Evolutionary conservation across 140 eudicot genomes (phyloP).

Genomic region (Bidens hawaiensis): DNA sequence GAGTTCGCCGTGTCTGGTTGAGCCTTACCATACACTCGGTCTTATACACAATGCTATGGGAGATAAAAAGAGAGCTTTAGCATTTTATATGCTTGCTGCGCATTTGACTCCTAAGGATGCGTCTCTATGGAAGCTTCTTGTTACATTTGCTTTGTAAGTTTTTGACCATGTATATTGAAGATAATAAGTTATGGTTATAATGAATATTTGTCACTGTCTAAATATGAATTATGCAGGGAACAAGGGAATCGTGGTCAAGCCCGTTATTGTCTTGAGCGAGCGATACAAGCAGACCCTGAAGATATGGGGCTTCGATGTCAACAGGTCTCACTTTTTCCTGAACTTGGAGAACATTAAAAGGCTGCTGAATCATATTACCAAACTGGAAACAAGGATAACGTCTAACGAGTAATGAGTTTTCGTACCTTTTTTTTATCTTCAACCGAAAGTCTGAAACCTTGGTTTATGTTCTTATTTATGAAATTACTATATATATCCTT

Average conservation of each 20-base stretch:
- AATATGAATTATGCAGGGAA: conserved; percentile 46
- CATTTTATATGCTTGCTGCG: conserved; percentile 89
- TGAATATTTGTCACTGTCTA: background rate
- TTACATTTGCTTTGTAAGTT: conserved; percentile 49
- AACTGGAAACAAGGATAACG: conserved; percentile 38
- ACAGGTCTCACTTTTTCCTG: conserved; percentile 61
- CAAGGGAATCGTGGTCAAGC: conserved; percentile 65
- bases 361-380: conserved; percentile 81
- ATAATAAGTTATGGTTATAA: background rate
- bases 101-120: conserved; percentile 64
- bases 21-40: too few relatives aligned
- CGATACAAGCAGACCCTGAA: too few relatives aligned
- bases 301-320: conserved; percentile 52
- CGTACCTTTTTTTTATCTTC: too few relatives aligned
- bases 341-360: conserved; percentile 49
- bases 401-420: too few relatives aligned
- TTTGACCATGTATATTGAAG: too few relatives aligned
- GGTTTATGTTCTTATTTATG: too few relatives aligned
- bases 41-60: too few relatives aligned
- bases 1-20: conserved; percentile 60
- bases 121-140: conserved; percentile 76
- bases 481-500: too few relatives aligned
- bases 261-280: too few relatives aligned
- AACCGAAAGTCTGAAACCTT: too few relatives aligned
- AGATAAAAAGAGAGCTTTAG: too few relatives aligned